These are phyloP conservation scores for Tetrahymena malaccensis DNA, from an alignment of 73 alveolate species.

Conservation along the genomic window DNA sequence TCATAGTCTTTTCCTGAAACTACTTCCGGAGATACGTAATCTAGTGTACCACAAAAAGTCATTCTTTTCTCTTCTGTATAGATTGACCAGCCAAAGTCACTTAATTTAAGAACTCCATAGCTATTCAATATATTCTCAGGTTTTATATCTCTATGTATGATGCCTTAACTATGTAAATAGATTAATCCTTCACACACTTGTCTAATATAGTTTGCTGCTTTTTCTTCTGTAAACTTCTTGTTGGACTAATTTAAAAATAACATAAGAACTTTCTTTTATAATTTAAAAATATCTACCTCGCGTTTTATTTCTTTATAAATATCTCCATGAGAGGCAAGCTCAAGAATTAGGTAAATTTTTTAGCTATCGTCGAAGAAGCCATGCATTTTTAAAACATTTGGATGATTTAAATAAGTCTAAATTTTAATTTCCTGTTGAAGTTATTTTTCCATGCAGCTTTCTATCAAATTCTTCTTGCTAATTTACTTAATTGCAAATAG, in stretches of 20 bases:
- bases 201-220: slow-evolving; percentile 35
- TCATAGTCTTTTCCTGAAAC: slow-evolving; percentile 74
- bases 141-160: slow-evolving; percentile 58
- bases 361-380: slow-evolving; percentile 91
- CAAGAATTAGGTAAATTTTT: slow-evolving; percentile 80
- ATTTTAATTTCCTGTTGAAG: slow-evolving; percentile 89
- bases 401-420: slow-evolving; percentile 77
- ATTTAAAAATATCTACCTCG: background rate
- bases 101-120: slow-evolving; percentile 4
- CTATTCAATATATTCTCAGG: slow-evolving; percentile 51
- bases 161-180: slow-evolving; percentile 39
- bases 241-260: background rate
- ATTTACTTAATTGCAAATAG: slow-evolving; percentile 81
- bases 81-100: slow-evolving; percentile 34
- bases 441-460: slow-evolving; percentile 77
- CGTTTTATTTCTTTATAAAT: slow-evolving; percentile 59
- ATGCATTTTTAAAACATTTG: slow-evolving; percentile 76
- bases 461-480: slow-evolving; percentile 62
- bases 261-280: background rate
- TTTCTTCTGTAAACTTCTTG: slow-evolving; percentile 25
- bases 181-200: slow-evolving; percentile 36
- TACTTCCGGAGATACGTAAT: slow-evolving; percentile 91
- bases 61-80: slow-evolving; percentile 46
- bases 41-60: slow-evolving; percentile 94
- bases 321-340: slow-evolving; percentile 92